Evolutionary conservation across 2,329 filamentous ascomycete genomes (phyloP).

Genomic region (Arthroderma uncinatum): DNA sequence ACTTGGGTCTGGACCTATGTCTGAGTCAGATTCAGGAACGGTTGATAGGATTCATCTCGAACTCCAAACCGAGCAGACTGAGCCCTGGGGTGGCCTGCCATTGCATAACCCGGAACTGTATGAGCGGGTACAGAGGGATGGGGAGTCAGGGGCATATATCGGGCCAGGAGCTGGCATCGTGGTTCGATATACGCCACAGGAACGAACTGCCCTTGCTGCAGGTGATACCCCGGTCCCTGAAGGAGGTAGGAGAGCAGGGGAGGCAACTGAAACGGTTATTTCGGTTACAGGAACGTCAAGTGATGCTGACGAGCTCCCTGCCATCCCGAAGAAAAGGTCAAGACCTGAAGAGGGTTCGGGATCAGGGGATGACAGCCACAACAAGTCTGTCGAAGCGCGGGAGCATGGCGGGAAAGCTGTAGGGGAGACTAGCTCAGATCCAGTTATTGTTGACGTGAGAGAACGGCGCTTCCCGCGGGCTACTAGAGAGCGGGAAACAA

Average conservation of each 20-base stretch:
- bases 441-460: neutral
- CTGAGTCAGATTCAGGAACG: neutral
- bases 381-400: neutral
- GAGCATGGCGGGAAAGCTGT: neutral
- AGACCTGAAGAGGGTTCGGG: neutral
- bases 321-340: neutral
- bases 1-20: neutral
- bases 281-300: neutral
- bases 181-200: conserved; percentile 1
- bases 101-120: conserved; percentile 12
- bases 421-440: neutral
- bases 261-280: neutral
- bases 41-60: neutral
- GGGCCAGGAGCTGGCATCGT: conserved; percentile 6
- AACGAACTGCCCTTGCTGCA: neutral
- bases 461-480: neutral
- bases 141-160: conserved; percentile 5
- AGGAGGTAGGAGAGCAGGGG: neutral
- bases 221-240: neutral
- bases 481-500: neutral
- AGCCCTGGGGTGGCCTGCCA: neutral
- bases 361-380: neutral
- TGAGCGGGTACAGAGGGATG: conserved; percentile 8
- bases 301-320: neutral
- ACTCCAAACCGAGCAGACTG: neutral